Evolutionary conservation across 768 basidiomycete species (phyloP), one percentile per base, ranked within the genome.

Genomic region (Zangia roseola): DNA sequence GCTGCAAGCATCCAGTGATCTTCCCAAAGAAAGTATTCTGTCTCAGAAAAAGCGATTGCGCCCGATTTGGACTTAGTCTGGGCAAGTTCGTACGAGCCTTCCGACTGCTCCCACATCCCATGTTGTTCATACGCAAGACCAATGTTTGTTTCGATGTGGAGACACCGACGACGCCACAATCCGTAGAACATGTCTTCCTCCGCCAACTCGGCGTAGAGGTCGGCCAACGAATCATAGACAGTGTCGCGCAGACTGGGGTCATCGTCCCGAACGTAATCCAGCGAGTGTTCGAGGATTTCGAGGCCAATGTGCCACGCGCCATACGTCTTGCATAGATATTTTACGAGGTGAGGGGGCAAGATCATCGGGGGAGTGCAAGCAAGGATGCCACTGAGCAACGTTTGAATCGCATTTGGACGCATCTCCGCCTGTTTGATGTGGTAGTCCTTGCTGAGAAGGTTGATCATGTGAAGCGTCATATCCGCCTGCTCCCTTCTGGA

Each of bases 151-250:
- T 99, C 97, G 4, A 78, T 68, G 56, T 91, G 89, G n/a, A 92
- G 77, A 39, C 84, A 86, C 10, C 97, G 89, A 39, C 88, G 82
- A 25, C 97, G 81, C 90, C 95, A 98, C 16, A 97, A 72, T 0
- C 97, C 97, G 63, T 99, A 94, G 66, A 97, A 97, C 70, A 97
- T 80, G 65, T 99, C 97, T 53, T 97, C 95, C 71, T 99, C 97
- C 3, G 84, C 85, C 37, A 99, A 71, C 63, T 99, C 97, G 1
- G 95, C 92, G 58, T 97, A 99, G 6, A 97, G 76, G 62, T 98
- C 97, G 14, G 92, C 88, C 25, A 99, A 76, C 2, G 97, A 91
- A 64, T 97, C 94, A 48, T 83, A 84, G 38, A 92, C 84, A 38
- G 83, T 86, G 43, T 97, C 94, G 13, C 86, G 84, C 14, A 93